phyloP scores from a whole-genome alignment of 495 filamentous ascomycete genomes.

The Aspergillus diversus region DNA sequence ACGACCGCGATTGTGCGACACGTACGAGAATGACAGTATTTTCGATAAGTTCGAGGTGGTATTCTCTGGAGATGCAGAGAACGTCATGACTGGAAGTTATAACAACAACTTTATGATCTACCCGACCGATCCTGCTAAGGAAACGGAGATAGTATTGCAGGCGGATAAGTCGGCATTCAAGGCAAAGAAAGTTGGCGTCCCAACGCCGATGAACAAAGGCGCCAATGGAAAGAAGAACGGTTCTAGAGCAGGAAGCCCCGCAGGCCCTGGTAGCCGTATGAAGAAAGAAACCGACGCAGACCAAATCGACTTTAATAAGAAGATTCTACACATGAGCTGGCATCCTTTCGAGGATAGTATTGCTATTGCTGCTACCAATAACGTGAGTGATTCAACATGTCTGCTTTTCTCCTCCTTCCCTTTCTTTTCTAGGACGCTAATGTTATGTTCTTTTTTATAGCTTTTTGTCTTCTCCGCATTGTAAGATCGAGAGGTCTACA shows the following conservation, averaged over 20 bases:
- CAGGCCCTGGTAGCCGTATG: slow-evolving; percentile 91
- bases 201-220: slow-evolving; percentile 91
- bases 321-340: slow-evolving; percentile 99
- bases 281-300: slow-evolving; percentile 98
- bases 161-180: slow-evolving; percentile 99
- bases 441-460: slow-evolving; percentile 36
- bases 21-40: slow-evolving; percentile 98
- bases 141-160: slow-evolving; percentile 95
- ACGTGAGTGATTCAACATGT: slow-evolving; percentile 64
- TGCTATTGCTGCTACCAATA: slow-evolving; percentile 98
- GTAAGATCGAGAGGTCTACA: slow-evolving; percentile 52
- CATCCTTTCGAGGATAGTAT: slow-evolving; percentile 99
- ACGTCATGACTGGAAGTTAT: slow-evolving; percentile 99
- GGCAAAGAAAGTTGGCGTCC: slow-evolving; percentile 98
- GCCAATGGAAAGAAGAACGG: slow-evolving; percentile 79
- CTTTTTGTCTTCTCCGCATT: slow-evolving; percentile 99
- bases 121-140: slow-evolving; percentile 90
- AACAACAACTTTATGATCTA: slow-evolving; percentile 99
- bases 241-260: slow-evolving; percentile 87
- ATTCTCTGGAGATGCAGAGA: slow-evolving; percentile 96
- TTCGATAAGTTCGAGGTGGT: slow-evolving; percentile 99
- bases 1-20: slow-evolving; percentile 91
- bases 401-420: slow-evolving; percentile 2
- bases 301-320: slow-evolving; percentile 99
- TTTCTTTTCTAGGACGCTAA: slow-evolving; percentile 24